Evolutionary conservation across 805 yeast genomes (phyloP).

Genomic region (Myxozyma mucilagina): DNA sequence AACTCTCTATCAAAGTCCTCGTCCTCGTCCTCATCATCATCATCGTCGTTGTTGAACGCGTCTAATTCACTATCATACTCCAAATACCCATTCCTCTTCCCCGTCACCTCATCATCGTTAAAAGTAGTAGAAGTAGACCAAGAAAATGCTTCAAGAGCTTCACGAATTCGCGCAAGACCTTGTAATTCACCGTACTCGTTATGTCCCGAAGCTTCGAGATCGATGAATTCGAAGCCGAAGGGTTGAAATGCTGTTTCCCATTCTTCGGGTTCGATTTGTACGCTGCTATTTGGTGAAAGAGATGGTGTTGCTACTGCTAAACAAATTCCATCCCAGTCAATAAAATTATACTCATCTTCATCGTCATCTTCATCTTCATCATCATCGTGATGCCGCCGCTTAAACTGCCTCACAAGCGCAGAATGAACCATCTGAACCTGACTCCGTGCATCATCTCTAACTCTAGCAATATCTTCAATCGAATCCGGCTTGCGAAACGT

Average conservation of each 20-base stretch:
- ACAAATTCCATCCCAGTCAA: conserved; percentile 31
- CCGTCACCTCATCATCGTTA: neutral
- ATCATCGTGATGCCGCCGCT: conserved; percentile 27
- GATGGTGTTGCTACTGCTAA: conserved; percentile 27
- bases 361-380: conserved; percentile 34
- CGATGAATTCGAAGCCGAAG: conserved; percentile 37
- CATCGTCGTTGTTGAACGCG: neutral
- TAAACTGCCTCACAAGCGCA: conserved; percentile 3
- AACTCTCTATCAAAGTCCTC: conserved; percentile 25
- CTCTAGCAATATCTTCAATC: conserved; percentile 16
- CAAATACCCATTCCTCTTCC: conserved; percentile 1
- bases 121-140: conserved; percentile 12
- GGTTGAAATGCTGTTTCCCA: conserved; percentile 26
- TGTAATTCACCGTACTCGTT: conserved; percentile 31
- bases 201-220: conserved; percentile 17
- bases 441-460: conserved; percentile 10
- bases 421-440: conserved; percentile 27
- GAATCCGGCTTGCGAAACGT: conserved; percentile 33
- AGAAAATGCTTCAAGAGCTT: conserved; percentile 35
- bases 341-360: conserved; percentile 10
- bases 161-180: conserved; percentile 37
- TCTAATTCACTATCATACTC: conserved; percentile 9
- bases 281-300: too few relatives aligned
- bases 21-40: conserved; percentile 9
- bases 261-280: conserved; percentile 24